These are phyloP conservation scores for Lanmaoa rubissima DNA, from an alignment of 768 basidiomycete genomes.

Conservation along the genomic window DNA sequence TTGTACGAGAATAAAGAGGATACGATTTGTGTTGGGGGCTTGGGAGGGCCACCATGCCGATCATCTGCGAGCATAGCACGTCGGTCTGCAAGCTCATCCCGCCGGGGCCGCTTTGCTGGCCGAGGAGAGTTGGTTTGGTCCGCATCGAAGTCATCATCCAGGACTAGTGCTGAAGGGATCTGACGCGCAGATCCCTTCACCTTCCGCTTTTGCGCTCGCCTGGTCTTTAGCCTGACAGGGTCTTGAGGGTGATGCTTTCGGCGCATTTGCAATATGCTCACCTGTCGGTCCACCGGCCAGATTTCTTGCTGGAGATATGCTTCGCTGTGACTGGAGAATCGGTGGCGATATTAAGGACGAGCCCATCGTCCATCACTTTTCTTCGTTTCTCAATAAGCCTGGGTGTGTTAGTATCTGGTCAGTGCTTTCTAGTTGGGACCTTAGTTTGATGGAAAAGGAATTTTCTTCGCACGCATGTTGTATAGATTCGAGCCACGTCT, in stretches of 20 bases:
- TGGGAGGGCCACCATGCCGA: conserved; percentile 22
- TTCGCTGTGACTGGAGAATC: conserved; percentile 33
- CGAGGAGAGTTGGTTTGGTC: conserved; percentile 28
- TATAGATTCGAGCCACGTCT: conserved; percentile 20
- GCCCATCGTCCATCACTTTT: conserved; percentile 61
- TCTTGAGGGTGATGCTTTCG: not conserved
- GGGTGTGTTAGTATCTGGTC: not conserved
- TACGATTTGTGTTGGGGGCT: conserved; percentile 59
- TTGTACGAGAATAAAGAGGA: conserved; percentile 90
- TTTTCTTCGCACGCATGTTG: conserved; percentile 19
- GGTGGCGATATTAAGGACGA: conserved; percentile 69
- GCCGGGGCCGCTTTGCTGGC: conserved; percentile 49
- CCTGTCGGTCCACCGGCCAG: conserved; percentile 80
- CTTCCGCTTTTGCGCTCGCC: conserved; percentile 65
- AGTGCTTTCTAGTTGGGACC: not conserved
- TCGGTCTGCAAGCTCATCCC: conserved; percentile 20
- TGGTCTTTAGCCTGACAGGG: conserved; percentile 63
- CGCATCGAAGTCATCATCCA: conserved; percentile 19
- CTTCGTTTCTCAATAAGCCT: not conserved
- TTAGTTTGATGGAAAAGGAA: conserved; percentile 17
- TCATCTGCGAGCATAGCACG: conserved; percentile 13
- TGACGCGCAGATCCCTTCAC: conserved; percentile 31
- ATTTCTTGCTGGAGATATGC: conserved; percentile 43
- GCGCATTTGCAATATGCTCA: conserved; percentile 29
- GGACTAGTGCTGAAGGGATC: conserved; percentile 4